These are phyloP conservation scores for Penicillium sp. DNA, from an alignment of 2,329 filamentous ascomycete species.

Conservation along the genomic window DNA sequence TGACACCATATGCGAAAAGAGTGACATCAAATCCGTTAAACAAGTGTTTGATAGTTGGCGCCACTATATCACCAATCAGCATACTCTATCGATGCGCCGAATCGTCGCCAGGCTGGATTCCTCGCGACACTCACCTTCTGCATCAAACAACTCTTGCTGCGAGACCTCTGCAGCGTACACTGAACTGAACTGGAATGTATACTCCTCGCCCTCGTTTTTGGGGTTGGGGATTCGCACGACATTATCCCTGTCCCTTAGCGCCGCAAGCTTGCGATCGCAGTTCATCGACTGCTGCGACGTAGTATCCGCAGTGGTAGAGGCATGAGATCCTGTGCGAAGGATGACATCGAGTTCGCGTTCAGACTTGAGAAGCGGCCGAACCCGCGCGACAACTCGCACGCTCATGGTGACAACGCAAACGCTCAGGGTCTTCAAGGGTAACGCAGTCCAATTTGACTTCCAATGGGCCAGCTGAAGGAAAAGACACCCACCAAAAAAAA, in stretches of 20 bases:
- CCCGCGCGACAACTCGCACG: conserved; percentile 84
- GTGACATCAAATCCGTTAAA: conserved; percentile 82
- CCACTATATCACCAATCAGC: conserved; percentile 56
- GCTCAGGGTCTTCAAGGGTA: conserved; percentile 10
- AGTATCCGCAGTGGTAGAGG: conserved; percentile 25
- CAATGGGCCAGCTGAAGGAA: conserved; percentile 11
- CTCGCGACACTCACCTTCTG: conserved; percentile 65
- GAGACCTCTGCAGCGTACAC: conserved; percentile 79
- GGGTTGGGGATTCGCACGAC: conserved; percentile 88
- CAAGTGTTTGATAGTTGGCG: conserved; percentile 84
- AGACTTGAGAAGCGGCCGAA: conserved; percentile 80
- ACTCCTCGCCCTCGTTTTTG: conserved; percentile 86
- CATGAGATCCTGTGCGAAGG: conserved; percentile 67
- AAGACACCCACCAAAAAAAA: conserved; percentile 10
- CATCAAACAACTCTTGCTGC: conserved; percentile 84
- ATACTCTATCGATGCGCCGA: conserved; percentile 3
- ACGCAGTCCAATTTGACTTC: background rate
- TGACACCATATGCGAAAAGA: conserved; percentile 89
- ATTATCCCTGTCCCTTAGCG: conserved; percentile 55
- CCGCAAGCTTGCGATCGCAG: conserved; percentile 27
- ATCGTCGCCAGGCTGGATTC: background rate
- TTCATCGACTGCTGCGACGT: conserved; percentile 24
- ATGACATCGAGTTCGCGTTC: conserved; percentile 88
- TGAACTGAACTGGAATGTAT: conserved; percentile 89
- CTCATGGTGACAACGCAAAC: conserved; percentile 34